Evolutionary conservation across 192 early-diverging fungal species (phyloP), one percentile per base, ranked within the genome.

Genomic region (Coemansia pectinata): DNA sequence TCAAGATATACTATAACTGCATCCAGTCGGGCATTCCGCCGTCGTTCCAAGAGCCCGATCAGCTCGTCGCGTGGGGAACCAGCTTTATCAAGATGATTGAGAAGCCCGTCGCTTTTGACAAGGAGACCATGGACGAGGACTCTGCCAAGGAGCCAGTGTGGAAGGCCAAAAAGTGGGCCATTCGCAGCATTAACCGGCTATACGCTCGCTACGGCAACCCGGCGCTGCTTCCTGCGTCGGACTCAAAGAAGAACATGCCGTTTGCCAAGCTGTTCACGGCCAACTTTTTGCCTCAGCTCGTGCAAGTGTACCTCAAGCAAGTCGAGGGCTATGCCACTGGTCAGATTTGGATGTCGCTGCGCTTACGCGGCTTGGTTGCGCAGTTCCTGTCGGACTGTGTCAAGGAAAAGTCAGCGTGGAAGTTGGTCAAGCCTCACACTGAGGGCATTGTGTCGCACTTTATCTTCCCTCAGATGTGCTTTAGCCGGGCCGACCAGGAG

Each of bases 131-230:
- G 38, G 84, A 86, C 41, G 90, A 92, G 48, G 94, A 95, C 36
- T 75, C 89, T 33, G 93, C 93, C 63, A 90, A 90, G 71, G 89
- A 92, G 76, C 90, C 91, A 21, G 94, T 88, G 85, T 95, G 91
- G 91, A 95, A 96, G 85, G 91, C 91, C 61, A 97, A 96, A 77
- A 96, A 97, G 73, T 97, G 97, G 96, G 91, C 96, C 8, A 90
- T 91, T 73, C 89, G 87, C 64, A 93, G 90, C 78, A 82, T 99
- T 71, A 94, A 96, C 86, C 89, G 88, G 21, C 87, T 94, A 10
- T 95, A 96, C 65, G 68, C 77, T 40, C 77, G 87, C 62, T 91
- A 90, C 66, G 90, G 92, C 50, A 93, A 92, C 72, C 90, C 90
- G 19, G 85, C 90, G 9, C 75, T 87, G 25, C 73, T 93, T 48